A percentile compares a stretch with the other conserved stretches of the same genome.
Evolutionary conservation across 495 filamentous ascomycete species (phyloP).

Genomic region (Hypoxylon lienhwacheense): DNA sequence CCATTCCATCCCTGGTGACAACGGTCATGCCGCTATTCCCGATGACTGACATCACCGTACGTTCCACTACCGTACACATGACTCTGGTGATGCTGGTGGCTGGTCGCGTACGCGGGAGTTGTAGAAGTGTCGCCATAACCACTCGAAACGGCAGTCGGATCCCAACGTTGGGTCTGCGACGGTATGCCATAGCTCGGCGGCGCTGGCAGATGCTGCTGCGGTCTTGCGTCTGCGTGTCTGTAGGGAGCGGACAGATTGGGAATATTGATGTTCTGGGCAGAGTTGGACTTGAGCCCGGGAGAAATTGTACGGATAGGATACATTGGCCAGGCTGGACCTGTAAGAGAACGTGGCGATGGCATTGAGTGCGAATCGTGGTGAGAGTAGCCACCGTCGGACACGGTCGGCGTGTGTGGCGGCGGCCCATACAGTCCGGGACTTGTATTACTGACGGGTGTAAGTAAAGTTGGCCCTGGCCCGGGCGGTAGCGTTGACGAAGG

Average conservation of each 20-base stretch:
- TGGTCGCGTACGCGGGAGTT: slow-evolving; percentile 39
- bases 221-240: slow-evolving; percentile 27
- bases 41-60: slow-evolving; percentile 47
- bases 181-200: slow-evolving; percentile 35
- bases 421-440: slow-evolving; percentile 41
- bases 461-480: slow-evolving; percentile 36
- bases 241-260: slow-evolving; percentile 37
- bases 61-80: slow-evolving; percentile 46
- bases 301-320: slow-evolving; percentile 47
- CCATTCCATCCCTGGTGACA: slow-evolving; percentile 2
- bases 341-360: slow-evolving; percentile 46
- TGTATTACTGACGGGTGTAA: slow-evolving; percentile 42
- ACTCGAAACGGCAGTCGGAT: slow-evolving; percentile 34
- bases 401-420: slow-evolving; percentile 44
- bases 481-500: slow-evolving; percentile 38
- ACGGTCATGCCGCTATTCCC: slow-evolving; percentile 37
- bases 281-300: slow-evolving; percentile 44
- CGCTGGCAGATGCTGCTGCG: slow-evolving; percentile 31
- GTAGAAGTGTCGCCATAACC: slow-evolving; percentile 47
- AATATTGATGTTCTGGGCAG: slow-evolving; percentile 41
- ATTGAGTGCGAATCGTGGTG: slow-evolving; percentile 49
- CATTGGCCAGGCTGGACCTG: slow-evolving; percentile 43
- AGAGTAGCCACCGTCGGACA: slow-evolving; percentile 37
- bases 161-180: slow-evolving; percentile 32
- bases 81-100: slow-evolving; percentile 39